Evolutionary conservation across 805 yeast genomes (phyloP).

Genomic region (Crinitomyces ghanaensis): DNA sequence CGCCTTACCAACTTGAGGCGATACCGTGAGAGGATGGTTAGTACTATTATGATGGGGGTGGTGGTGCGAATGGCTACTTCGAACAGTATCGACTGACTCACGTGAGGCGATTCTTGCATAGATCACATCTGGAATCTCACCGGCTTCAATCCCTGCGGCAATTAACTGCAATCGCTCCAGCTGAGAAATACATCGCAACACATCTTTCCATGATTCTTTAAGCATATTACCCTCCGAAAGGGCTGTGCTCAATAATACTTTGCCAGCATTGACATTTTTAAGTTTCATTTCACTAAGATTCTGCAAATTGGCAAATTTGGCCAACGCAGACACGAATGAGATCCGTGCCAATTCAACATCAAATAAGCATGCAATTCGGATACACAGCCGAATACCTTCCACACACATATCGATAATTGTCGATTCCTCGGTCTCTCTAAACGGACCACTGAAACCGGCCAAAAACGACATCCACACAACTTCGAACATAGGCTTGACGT

Average conservation of each 20-base stretch:
- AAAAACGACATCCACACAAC: slow-evolving; percentile 93
- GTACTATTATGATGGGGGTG: too few relatives aligned
- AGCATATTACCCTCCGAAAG: slow-evolving; percentile 67
- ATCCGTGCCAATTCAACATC: slow-evolving; percentile 75
- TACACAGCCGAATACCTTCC: slow-evolving; percentile 77
- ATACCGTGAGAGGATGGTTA: slow-evolving; percentile 6
- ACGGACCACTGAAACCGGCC: slow-evolving; percentile 90
- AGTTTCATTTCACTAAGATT: slow-evolving; percentile 65
- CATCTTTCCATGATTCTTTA: slow-evolving; percentile 71
- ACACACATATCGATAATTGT: slow-evolving; percentile 48
- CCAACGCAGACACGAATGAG: slow-evolving; percentile 81
- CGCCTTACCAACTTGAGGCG: slow-evolving; percentile 24
- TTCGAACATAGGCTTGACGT: slow-evolving; percentile 87
- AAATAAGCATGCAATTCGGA: slow-evolving; percentile 73
- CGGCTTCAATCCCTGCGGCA: slow-evolving; percentile 78
- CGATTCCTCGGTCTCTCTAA: slow-evolving; percentile 67
- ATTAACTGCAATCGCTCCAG: slow-evolving; percentile 82
- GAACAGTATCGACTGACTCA: slow-evolving; percentile 11
- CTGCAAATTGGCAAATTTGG: slow-evolving; percentile 73
- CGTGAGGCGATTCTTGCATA: slow-evolving; percentile 54
- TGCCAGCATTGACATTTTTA: slow-evolving; percentile 74
- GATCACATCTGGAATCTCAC: slow-evolving; percentile 73
- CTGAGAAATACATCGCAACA: slow-evolving; percentile 75
- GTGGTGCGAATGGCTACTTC: slow-evolving; percentile 6
- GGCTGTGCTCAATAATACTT: slow-evolving; percentile 63